Evolutionary conservation across 495 filamentous ascomycete species (phyloP).

Genomic region (Podospora pseudopauciseta): DNA sequence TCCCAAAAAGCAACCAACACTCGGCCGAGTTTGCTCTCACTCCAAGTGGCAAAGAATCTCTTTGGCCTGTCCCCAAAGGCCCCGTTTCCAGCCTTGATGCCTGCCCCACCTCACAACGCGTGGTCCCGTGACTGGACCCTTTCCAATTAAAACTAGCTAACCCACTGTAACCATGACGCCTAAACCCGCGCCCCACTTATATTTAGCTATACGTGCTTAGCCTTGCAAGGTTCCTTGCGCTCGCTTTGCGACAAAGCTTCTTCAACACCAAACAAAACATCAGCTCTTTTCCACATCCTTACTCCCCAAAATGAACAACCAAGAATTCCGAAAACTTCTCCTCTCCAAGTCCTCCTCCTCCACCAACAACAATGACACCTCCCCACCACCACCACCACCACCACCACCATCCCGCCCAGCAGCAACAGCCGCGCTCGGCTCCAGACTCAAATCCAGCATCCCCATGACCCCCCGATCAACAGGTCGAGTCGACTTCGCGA

Average conservation of each 20-base stretch:
- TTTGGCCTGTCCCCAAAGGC: not conserved
- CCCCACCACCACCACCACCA: conserved; percentile 21
- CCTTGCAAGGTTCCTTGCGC: not conserved
- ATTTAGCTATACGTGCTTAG: not conserved
- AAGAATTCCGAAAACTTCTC: conserved; percentile 89
- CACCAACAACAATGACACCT: conserved; percentile 37
- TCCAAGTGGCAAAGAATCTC: not conserved
- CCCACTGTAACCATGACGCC: not conserved
- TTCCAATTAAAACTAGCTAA: not conserved
- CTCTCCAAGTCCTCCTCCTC: conserved; percentile 40
- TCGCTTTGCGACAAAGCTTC: not conserved
- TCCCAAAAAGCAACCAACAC: not conserved
- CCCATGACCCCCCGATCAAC: conserved; percentile 85
- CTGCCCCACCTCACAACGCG: not conserved
- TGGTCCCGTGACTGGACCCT: conserved; percentile 8
- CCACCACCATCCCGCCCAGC: conserved; percentile 29
- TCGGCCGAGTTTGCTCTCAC: not conserved
- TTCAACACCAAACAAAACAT: not conserved
- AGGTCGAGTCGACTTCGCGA: conserved; percentile 67
- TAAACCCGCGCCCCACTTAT: not conserved
- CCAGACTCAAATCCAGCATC: conserved; percentile 68
- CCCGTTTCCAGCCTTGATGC: not conserved
- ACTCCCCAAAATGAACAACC: conserved; percentile 74
- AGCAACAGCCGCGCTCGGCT: conserved; percentile 50
- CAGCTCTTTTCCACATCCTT: not conserved